These are phyloP conservation scores for Penicillium expansum DNA, from an alignment of 2,329 filamentous ascomycete genomes.

Conservation along the genomic window DNA sequence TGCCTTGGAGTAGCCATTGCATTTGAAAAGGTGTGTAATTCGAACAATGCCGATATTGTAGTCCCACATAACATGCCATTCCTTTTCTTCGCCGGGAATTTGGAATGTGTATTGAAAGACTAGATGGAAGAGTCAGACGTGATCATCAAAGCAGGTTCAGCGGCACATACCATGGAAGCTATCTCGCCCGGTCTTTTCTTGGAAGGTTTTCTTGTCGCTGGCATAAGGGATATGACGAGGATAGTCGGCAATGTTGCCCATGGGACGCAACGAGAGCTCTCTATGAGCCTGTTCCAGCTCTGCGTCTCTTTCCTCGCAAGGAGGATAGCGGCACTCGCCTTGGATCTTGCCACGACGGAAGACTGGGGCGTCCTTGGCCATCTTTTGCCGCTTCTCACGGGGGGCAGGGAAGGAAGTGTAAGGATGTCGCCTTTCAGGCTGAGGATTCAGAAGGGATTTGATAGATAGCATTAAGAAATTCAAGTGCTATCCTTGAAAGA, in stretches of 20 bases:
- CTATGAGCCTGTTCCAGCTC: conserved; percentile 57
- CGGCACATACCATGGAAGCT: conserved; percentile 72
- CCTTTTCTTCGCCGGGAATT: conserved; percentile 62
- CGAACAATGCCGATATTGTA: conserved; percentile 92
- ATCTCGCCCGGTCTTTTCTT: conserved; percentile 79
- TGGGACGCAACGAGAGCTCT: conserved; percentile 64
- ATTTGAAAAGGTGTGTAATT: conserved; percentile 94
- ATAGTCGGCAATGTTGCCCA: conserved; percentile 58
- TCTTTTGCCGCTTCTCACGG: conserved; percentile 50
- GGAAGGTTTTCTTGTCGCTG: conserved; percentile 88
- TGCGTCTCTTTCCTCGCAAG: conserved; percentile 66
- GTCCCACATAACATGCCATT: conserved; percentile 89
- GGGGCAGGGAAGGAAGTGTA: conserved; percentile 13
- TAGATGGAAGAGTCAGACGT: conserved; percentile 13
- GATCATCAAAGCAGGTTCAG: neutral
- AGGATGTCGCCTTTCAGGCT: conserved; percentile 37
- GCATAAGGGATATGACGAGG: conserved; percentile 86
- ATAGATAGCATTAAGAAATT: conserved; percentile 58
- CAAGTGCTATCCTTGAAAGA: conserved; percentile 4
- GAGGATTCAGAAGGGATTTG: conserved; percentile 65
- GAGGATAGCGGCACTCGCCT: conserved; percentile 69
- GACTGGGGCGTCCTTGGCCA: conserved; percentile 63
- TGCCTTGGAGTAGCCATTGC: conserved; percentile 82
- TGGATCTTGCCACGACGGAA: conserved; percentile 62
- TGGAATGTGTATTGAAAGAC: conserved; percentile 71